Percentiles rank a stretch among this genome's conserved stretches.
Conservation (phyloP, 2,329 filamentous ascomycete species). For the Lojkania enalia region DNA sequence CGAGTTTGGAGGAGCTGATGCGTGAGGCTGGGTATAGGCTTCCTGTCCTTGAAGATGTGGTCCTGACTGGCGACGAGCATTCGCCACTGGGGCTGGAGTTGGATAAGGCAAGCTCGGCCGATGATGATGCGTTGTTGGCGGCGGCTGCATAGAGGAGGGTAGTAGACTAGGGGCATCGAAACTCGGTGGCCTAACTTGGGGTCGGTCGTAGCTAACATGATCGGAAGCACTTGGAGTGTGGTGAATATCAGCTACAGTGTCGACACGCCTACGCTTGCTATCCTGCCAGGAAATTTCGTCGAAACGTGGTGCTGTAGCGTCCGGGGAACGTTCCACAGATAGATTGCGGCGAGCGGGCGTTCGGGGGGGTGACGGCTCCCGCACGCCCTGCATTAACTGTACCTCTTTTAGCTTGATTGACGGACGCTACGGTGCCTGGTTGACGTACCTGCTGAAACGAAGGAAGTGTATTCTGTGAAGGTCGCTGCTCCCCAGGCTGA, state of each 20-base stretch:
- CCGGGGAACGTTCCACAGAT: slow-evolving; percentile 34
- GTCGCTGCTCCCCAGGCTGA: slow-evolving; percentile 35
- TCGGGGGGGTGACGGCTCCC: slow-evolving; percentile 38
- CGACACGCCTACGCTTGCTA: slow-evolving; percentile 32
- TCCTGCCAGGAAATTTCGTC: slow-evolving; percentile 35
- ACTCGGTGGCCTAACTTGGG: slow-evolving; percentile 12
- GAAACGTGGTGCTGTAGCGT: slow-evolving; percentile 26
- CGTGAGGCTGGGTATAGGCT: slow-evolving; percentile 17
- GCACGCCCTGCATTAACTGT: slow-evolving; percentile 32
- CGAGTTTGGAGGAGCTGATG: slow-evolving; percentile 10
- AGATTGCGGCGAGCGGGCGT: slow-evolving; percentile 34
- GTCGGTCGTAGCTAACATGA: slow-evolving; percentile 18
- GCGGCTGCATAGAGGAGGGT: slow-evolving; percentile 8
- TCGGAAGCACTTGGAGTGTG: slow-evolving; percentile 22
- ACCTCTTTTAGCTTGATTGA: slow-evolving; percentile 12
- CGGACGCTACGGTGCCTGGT: too few species aligned
- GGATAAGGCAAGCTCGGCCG: slow-evolving; percentile 33
- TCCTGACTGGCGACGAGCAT: slow-evolving; percentile 34
- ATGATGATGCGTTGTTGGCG: slow-evolving; percentile 23
- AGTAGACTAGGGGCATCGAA: neutral
- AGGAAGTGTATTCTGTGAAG: slow-evolving; percentile 28
- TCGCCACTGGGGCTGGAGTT: slow-evolving; percentile 15
- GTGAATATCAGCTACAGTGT: slow-evolving; percentile 29
- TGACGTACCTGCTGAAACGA: slow-evolving; percentile 36
- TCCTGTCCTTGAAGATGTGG: slow-evolving; percentile 22